These are phyloP conservation scores for Cryptococcus depauperatus DNA, from an alignment of 1,284 basidiomycete species.

Conservation along the genomic window DNA sequence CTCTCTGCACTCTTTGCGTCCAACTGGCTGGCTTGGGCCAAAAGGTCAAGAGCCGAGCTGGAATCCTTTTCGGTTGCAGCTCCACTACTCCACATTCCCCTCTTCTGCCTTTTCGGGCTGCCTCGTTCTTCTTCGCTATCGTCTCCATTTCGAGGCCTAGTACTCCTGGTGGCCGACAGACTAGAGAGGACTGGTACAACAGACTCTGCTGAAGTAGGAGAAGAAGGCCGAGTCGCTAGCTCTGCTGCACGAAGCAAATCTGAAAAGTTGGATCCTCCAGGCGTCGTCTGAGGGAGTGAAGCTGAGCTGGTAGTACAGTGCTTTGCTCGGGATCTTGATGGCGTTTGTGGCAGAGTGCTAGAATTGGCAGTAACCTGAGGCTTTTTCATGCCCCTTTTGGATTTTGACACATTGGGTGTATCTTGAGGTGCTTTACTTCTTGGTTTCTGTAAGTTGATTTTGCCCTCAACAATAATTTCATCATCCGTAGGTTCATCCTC, in stretches of 20 bases:
- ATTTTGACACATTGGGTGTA: neutral
- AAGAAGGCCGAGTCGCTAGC: constrained; percentile 34
- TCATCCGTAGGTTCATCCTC: constrained; percentile 20
- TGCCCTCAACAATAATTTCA: neutral
- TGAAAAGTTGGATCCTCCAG: constrained; percentile 38
- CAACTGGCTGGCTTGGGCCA: constrained; percentile 38
- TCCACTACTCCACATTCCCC: constrained; percentile 9
- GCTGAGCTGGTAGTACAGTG: constrained; percentile 19
- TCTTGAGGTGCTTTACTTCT: neutral
- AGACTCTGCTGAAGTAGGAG: constrained; percentile 24
- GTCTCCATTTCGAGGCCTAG: constrained; percentile 17
- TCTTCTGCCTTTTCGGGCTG: constrained; percentile 24
- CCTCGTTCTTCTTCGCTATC: constrained; percentile 18
- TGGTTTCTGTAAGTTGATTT: neutral
- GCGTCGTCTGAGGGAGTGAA: constrained; percentile 23
- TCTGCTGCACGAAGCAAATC: constrained; percentile 41
- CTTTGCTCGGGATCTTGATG: constrained; percentile 9
- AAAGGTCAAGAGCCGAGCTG: constrained; percentile 33
- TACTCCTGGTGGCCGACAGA: constrained; percentile 30
- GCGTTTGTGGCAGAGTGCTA: constrained; percentile 26
- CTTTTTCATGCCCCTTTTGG: constrained; percentile 27
- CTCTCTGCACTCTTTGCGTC: constrained; percentile 16
- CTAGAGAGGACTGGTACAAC: constrained; percentile 9
- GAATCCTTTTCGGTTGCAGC: neutral
- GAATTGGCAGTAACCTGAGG: constrained; percentile 6